These are phyloP conservation scores for Amaranthus hypochondriacus DNA, from an alignment of 148 eudicot genomes.

Conservation along the genomic window DNA sequence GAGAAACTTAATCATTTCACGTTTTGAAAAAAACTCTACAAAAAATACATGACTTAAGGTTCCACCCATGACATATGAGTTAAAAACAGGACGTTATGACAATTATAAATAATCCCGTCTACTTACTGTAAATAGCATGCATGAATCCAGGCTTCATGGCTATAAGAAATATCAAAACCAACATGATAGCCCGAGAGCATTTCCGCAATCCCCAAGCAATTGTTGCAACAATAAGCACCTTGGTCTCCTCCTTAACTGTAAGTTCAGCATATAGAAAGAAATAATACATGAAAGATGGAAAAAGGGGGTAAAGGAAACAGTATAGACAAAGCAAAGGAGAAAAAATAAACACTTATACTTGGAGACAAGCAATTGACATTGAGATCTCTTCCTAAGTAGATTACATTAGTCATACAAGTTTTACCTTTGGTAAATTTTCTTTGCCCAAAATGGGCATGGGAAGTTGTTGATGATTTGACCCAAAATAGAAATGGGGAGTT, in stretches of 20 bases:
- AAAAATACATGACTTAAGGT: not conserved
- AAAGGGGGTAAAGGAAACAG: not conserved
- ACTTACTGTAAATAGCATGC: constrained; percentile 87
- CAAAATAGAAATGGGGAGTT: too few species aligned
- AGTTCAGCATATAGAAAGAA: constrained; percentile 14
- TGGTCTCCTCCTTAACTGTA: constrained; percentile 87
- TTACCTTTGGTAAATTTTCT: too few species aligned
- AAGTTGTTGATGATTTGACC: too few species aligned
- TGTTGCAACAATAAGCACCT: constrained; percentile 93
- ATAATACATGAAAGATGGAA: constrained; percentile 5
- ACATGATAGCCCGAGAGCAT: constrained; percentile 83
- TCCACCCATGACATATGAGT: not conserved
- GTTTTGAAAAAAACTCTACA: not conserved
- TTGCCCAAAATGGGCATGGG: too few species aligned
- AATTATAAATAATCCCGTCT: not conserved
- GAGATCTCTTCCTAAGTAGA: not conserved
- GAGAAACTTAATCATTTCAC: constrained; percentile 19
- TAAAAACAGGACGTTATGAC: not conserved
- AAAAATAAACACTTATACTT: not conserved
- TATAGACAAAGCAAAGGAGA: not conserved
- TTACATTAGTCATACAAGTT: not conserved
- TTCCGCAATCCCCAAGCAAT: constrained; percentile 96
- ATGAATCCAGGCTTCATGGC: constrained; percentile 92
- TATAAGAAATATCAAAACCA: constrained; percentile 79
- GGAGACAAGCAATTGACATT: not conserved